Percentiles rank a stretch among this genome's conserved stretches.
phyloP scores from a whole-genome alignment of 306 rosid species.

The Trifolium subterraneum region DNA sequence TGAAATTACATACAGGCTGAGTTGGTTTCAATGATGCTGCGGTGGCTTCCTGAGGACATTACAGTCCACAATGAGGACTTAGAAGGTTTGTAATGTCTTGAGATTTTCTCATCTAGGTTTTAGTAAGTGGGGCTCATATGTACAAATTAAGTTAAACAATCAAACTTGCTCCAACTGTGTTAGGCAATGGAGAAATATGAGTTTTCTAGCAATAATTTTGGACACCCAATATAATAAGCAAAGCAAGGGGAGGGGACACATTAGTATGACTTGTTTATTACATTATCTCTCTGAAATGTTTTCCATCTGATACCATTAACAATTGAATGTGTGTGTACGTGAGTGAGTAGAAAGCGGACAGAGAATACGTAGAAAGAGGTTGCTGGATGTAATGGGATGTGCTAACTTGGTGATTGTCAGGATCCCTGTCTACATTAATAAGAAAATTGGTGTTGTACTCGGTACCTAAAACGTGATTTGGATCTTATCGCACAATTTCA shows the following conservation, averaged over 20 bases:
- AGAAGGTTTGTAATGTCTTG: slow-evolving; percentile 69
- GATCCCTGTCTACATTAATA: slow-evolving; percentile 11
- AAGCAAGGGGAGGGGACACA: slow-evolving; percentile 9
- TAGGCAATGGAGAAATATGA: slow-evolving; percentile 28
- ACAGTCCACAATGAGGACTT: slow-evolving; percentile 97
- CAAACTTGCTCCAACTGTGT: slow-evolving; percentile 27
- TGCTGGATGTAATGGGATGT: slow-evolving; percentile 30
- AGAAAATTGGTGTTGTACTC: slow-evolving; percentile 3
- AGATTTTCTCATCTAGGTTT: slow-evolving; percentile 20
- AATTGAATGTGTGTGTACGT: not conserved
- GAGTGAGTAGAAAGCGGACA: not conserved
- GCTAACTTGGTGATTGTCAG: slow-evolving; percentile 13
- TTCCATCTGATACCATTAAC: not conserved
- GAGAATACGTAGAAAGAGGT: not conserved
- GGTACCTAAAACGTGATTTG: not conserved
- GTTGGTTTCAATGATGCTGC: slow-evolving; percentile 93
- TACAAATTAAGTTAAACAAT: slow-evolving; percentile 35
- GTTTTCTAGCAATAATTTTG: slow-evolving; percentile 30
- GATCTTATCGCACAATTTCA: not conserved
- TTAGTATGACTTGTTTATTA: slow-evolving; percentile 37
- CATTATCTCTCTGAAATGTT: slow-evolving; percentile 16
- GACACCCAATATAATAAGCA: slow-evolving; percentile 14
- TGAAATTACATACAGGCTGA: slow-evolving; percentile 69
- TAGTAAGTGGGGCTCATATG: slow-evolving; percentile 6
- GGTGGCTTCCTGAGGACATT: slow-evolving; percentile 99